phyloP scores from a whole-genome alignment of 345 rosid species.

The Geranium rotundifolium region DNA sequence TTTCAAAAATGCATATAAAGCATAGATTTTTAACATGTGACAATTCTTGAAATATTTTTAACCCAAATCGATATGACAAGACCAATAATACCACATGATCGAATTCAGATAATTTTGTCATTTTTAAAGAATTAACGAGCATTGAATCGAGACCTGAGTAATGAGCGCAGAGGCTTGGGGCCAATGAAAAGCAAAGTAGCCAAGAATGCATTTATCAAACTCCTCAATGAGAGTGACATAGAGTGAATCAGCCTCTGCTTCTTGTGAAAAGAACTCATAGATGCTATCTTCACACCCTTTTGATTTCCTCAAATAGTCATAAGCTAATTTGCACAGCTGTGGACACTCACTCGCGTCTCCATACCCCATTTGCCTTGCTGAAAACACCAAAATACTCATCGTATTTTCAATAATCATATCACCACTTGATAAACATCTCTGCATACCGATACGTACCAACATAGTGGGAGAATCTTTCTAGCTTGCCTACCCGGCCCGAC shows the following conservation, averaged over 20 bases:
- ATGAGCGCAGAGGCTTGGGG: conserved; percentile 49
- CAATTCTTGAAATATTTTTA: no score
- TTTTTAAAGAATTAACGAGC: no score
- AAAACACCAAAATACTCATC: no score
- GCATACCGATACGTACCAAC: conserved; percentile 34
- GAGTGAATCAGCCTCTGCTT: conserved; percentile 44
- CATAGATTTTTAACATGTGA: no score
- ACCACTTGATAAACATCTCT: no score
- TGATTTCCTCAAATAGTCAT: conserved; percentile 40
- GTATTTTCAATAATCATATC: no score
- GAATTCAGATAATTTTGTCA: no score
- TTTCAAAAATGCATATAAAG: no score
- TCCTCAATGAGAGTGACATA: conserved; percentile 57
- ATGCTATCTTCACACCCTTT: conserved; percentile 50
- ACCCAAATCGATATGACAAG: no score
- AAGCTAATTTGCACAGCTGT: conserved; percentile 52
- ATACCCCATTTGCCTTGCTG: conserved; percentile 83
- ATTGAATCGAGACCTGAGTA: conserved; percentile 31
- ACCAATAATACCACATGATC: no score
- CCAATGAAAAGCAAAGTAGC: conserved; percentile 88
- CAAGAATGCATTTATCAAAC: conserved; percentile 69
- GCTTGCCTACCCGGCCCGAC: conserved; percentile 45
- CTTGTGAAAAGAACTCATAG: conserved; percentile 36
- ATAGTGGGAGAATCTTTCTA: conserved; percentile 70
- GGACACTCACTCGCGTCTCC: conserved; percentile 58